Conservation (phyloP, 106 monocot species). For the Posidonia australis region DNA sequence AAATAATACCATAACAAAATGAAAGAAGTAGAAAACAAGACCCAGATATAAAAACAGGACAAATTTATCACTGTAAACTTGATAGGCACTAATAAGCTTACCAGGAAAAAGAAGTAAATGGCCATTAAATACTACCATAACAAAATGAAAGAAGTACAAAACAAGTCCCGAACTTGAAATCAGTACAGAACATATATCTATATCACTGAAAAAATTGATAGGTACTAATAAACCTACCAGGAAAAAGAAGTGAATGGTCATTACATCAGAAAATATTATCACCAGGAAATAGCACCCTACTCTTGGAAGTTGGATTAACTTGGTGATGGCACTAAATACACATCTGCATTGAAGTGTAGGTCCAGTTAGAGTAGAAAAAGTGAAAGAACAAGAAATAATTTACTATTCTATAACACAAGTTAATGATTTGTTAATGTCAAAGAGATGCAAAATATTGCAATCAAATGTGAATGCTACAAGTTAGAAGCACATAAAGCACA, state of each 20-base stretch:
- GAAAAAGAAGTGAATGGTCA: conserved; percentile 97
- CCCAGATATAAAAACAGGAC: too few relatives aligned
- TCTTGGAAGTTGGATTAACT: conserved; percentile 63
- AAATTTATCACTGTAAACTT: too few relatives aligned
- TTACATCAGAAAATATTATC: conserved; percentile 87
- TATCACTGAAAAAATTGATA: not conserved
- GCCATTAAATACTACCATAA: too few relatives aligned
- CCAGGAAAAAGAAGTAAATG: too few relatives aligned
- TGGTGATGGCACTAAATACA: conserved; percentile 81
- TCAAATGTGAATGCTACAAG: not conserved
- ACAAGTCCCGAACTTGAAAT: not conserved
- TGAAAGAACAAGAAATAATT: not conserved
- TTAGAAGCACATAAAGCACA: not conserved
- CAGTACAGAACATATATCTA: not conserved
- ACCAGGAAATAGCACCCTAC: conserved; percentile 90
- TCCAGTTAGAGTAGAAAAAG: not conserved
- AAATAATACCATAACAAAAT: too few relatives aligned
- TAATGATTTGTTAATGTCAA: not conserved
- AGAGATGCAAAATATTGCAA: not conserved
- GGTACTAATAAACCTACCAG: conserved; percentile 41
- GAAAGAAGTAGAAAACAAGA: too few relatives aligned
- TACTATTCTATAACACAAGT: not conserved
- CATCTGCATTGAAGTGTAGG: conserved; percentile 48
- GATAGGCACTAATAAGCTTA: too few relatives aligned
- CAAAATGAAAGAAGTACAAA: too few relatives aligned